A percentile compares a stretch with the other conserved stretches of the same genome.
phyloP scores from a whole-genome alignment of 371 early-diverging fungal species.

The Coemansia sp. region DNA sequence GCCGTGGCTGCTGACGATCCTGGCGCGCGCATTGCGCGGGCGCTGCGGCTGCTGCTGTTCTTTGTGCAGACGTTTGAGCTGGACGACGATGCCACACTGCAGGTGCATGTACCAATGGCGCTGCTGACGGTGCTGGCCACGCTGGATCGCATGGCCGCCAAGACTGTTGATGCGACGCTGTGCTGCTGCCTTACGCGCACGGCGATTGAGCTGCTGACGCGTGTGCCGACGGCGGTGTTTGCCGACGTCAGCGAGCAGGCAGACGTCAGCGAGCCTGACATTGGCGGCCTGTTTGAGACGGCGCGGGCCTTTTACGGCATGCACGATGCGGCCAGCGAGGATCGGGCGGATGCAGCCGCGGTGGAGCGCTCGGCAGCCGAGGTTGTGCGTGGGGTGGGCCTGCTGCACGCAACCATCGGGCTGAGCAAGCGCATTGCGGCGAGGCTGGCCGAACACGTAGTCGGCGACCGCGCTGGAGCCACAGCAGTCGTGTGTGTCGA shows the following conservation, averaged over 20 bases:
- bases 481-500: slow-evolving; percentile 14
- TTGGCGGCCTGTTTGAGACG: slow-evolving; percentile 14
- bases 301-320: slow-evolving; percentile 26
- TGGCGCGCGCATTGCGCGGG: slow-evolving; percentile 50
- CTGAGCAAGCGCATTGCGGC: slow-evolving; percentile 21
- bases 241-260: background rate
- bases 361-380: slow-evolving; percentile 28
- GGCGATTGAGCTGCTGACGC: slow-evolving; percentile 40
- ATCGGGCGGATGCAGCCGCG: slow-evolving; percentile 6
- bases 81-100: slow-evolving; percentile 77
- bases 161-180: background rate
- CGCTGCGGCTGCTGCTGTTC: slow-evolving; percentile 63
- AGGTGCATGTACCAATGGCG: slow-evolving; percentile 76
- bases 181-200: slow-evolving; percentile 39
- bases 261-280: background rate
- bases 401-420: slow-evolving; percentile 19
- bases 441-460: slow-evolving; percentile 7
- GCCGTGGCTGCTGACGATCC: background rate
- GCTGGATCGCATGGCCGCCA: slow-evolving; percentile 45
- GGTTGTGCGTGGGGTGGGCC: slow-evolving; percentile 35
- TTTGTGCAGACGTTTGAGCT: slow-evolving; percentile 67
- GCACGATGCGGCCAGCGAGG: slow-evolving; percentile 1
- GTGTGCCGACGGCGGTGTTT: slow-evolving; percentile 34
- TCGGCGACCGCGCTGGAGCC: background rate
- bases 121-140: slow-evolving; percentile 60